These are phyloP conservation scores for Cinchona pubescens DNA, from an alignment of 257 asterid species.

Conservation along the genomic window DNA sequence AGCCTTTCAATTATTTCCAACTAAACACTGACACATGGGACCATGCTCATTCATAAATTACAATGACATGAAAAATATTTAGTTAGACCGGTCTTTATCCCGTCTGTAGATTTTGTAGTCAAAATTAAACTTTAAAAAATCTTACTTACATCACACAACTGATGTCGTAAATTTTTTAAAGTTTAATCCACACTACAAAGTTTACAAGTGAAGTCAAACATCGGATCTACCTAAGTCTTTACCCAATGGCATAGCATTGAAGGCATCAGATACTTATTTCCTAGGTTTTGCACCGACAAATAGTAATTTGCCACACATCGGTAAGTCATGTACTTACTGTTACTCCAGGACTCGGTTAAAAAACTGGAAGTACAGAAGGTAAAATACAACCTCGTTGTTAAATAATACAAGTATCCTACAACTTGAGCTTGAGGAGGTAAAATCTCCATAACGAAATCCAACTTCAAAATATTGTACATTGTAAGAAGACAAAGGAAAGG, in stretches of 20 bases:
- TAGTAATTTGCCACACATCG: neutral
- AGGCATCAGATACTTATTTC: neutral
- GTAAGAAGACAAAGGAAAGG: neutral
- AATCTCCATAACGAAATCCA: neutral
- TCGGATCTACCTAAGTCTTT: no score
- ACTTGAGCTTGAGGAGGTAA: neutral
- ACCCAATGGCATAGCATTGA: neutral
- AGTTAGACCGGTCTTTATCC: no score
- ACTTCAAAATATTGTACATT: neutral
- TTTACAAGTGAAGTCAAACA: no score
- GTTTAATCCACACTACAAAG: no score
- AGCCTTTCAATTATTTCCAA: neutral
- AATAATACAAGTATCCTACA: neutral
- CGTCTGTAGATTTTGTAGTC: no score
- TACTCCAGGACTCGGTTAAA: no score
- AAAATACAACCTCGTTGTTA: no score
- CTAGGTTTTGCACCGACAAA: neutral
- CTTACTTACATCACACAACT: no score
- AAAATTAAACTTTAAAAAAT: no score
- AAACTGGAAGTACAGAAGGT: no score
- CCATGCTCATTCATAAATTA: neutral
- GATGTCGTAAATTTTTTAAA: no score
- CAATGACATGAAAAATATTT: no score
- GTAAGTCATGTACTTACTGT: neutral
- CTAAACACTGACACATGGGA: neutral